Base-by-base conservation (phyloP, 805 yeast species). In the Hagleromyces aurorensis region DNA sequence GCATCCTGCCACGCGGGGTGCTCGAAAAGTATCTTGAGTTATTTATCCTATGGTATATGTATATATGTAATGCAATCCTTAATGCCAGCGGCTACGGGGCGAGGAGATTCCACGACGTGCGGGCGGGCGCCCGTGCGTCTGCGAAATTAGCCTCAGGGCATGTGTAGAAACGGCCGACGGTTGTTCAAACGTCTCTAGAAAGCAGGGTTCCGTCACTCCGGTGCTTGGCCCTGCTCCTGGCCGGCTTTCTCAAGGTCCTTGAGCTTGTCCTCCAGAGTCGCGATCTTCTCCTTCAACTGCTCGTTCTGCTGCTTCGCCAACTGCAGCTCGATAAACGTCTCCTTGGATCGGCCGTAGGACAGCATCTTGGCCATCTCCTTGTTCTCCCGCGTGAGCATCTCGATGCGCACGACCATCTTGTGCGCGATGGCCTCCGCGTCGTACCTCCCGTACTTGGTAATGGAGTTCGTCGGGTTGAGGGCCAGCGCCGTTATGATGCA, bases 381-480 rank as follows among this genome's bases (percentile, higher is more conserved):
- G 49, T 84, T 84, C 48, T 84, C 94, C 25, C 67, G 69, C 12
- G 72, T 72, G 36, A 84, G 57, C 34, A 67, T 59, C 31, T 71
- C 70, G 40, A 84, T 44, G 43, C 81, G 73, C 22, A 67, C 65
- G 21, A 83, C 62, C 35, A 82, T 71, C 44, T 77, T 76, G 48
- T 83, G 91, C 9, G 87, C 75, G 26, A 81, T 57, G 32, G 81
- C 86, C 44, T 80, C 75, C 29, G 73, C 78, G 45, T 83, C 93
- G 50, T 72, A 78, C 34, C 78, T 62, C 2, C 85, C 86, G 33
- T 64, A 56, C 19, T 64, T 62, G 2, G 75, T 71, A 13, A 61
- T 52, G 2, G 59, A 38, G 30, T 66, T 69, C 7, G 59, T 50
- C 4, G 78, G 77, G 36, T 67, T 68, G 29, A 71, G 43, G 2